Percentiles rank a stretch among this genome's conserved stretches.
These are phyloP conservation scores for Petunia axillaris DNA, from an alignment of 257 asterid species.

Conservation along the genomic window DNA sequence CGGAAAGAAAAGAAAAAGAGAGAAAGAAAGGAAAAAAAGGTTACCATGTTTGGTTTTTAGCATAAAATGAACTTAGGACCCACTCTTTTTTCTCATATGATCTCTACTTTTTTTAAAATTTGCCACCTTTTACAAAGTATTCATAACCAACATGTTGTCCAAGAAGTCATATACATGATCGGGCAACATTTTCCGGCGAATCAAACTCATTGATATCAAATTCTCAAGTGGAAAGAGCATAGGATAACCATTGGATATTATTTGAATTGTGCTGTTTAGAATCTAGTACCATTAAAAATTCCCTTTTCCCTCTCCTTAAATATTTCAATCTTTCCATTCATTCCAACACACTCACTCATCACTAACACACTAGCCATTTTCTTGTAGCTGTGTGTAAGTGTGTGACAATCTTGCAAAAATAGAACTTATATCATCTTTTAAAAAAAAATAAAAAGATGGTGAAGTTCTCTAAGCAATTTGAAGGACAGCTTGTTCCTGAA, in stretches of 20 bases:
- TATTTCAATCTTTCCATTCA: conserved; percentile 41
- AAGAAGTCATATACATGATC: conserved; percentile 18
- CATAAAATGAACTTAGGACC: conserved; percentile 22
- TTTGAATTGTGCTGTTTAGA: conserved; percentile 71
- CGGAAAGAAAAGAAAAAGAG: neutral
- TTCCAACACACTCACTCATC: conserved; percentile 20
- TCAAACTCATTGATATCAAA: conserved; percentile 35
- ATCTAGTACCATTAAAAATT: conserved; percentile 37
- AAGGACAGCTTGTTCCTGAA: conserved; percentile 85
- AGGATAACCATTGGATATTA: conserved; percentile 60
- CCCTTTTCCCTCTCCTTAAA: conserved; percentile 62
- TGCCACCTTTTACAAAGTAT: conserved; percentile 24
- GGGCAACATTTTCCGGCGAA: conserved; percentile 40
- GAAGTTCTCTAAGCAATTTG: conserved; percentile 88
- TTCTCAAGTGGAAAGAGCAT: conserved; percentile 66
- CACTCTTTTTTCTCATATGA: conserved; percentile 26
- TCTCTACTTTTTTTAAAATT: neutral
- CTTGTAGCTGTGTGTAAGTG: neutral
- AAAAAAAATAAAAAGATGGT: conserved; percentile 52
- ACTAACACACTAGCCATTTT: neutral
- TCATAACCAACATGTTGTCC: conserved; percentile 30
- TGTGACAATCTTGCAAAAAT: neutral
- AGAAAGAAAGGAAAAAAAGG: neutral
- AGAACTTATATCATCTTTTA: no score
- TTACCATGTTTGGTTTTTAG: conserved; percentile 25